Base-by-base conservation (phyloP, 768 basidiomycete species). In the Xanthoconium stramineum region DNA sequence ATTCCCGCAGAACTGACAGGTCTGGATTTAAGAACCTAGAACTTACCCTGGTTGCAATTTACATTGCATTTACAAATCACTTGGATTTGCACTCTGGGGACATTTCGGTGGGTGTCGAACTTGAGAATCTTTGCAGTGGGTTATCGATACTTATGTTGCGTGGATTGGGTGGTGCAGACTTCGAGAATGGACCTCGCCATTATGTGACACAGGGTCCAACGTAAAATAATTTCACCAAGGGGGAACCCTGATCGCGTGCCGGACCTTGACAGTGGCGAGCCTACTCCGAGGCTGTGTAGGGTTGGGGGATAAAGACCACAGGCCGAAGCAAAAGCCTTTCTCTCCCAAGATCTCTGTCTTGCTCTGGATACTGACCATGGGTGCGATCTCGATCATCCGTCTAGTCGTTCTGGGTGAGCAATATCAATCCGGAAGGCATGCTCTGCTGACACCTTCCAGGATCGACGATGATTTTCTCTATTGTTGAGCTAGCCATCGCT, bases 401-500 rank as follows among this genome's bases (percentile, higher is more conserved):
- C 59, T 47, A 36, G 44, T 15, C 4, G 59, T 62, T 29, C 45
- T 73, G n/a, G 64, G 70, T 68, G 51, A 59, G 64, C 13, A 45
- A 20, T 36, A 10, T 45, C 20, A 24, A 24, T 14, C 3, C 44
- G 43, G 20, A 38, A 37, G 36, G 7, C 11, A 32, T n/a, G 32
- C 30, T 14, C 47, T 39, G 33, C 59, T 35, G 40, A 67, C 50
- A 11, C 19, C 40, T 35, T 13, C 32, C 38, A 70, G 70, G 50
- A 47, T 6, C 24, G 35, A 43, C 63, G 5, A 43, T 50, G 3
- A 9, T 70, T 10, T 69, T 74, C 49, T 63, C 72, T 6, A 0
- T 74, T 33, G 63, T 77, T 47, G 70, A 61, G 19, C 51, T 77
- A 20, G 69, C 62, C 13, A 1, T 76, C 3, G 57, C 65, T 6